Percentiles rank a stretch among this genome's conserved stretches.
These are phyloP conservation scores for Scheffersomyces stambukii DNA, from an alignment of 1,139 yeast species.

Conservation along the genomic window DNA sequence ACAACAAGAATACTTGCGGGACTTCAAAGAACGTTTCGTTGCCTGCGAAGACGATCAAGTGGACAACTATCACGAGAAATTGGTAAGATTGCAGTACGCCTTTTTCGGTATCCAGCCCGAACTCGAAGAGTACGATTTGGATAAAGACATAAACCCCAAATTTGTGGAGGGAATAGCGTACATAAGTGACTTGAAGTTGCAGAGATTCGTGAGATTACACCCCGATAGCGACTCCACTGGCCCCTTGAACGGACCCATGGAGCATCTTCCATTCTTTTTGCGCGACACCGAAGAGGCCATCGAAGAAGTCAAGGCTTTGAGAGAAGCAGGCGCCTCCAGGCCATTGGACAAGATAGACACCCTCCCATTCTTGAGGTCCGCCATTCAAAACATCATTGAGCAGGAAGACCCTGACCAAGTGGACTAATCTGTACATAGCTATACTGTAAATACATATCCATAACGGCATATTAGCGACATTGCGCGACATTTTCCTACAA, in stretches of 20 bases:
- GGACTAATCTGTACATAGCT: too few relatives aligned
- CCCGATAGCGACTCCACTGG: constrained; percentile 18
- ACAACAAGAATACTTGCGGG: constrained; percentile 46
- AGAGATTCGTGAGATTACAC: constrained; percentile 20
- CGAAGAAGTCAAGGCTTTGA: constrained; percentile 42
- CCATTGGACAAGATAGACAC: constrained; percentile 39
- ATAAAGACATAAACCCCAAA: constrained; percentile 35
- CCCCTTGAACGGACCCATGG: constrained; percentile 39
- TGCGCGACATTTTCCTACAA: too few relatives aligned
- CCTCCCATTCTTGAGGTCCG: constrained; percentile 36
- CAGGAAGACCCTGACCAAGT: constrained; percentile 7
- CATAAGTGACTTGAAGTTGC: constrained; percentile 63
- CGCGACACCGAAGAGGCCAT: constrained; percentile 51
- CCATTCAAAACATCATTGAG: constrained; percentile 20
- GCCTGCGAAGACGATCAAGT: constrained; percentile 55
- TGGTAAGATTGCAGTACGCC: constrained; percentile 76
- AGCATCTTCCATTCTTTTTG: constrained; percentile 42
- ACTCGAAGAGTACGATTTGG: constrained; percentile 31
- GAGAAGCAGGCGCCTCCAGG: constrained; percentile 26
- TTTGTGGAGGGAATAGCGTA: constrained; percentile 66
- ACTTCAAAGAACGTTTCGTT: constrained; percentile 57
- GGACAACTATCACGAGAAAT: constrained; percentile 58
- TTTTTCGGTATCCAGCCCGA: constrained; percentile 69
- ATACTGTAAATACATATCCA: not conserved
- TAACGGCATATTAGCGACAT: too few relatives aligned